phyloP scores from a whole-genome alignment of 495 filamentous ascomycete species.

The Beverwykella pulmonaria region DNA sequence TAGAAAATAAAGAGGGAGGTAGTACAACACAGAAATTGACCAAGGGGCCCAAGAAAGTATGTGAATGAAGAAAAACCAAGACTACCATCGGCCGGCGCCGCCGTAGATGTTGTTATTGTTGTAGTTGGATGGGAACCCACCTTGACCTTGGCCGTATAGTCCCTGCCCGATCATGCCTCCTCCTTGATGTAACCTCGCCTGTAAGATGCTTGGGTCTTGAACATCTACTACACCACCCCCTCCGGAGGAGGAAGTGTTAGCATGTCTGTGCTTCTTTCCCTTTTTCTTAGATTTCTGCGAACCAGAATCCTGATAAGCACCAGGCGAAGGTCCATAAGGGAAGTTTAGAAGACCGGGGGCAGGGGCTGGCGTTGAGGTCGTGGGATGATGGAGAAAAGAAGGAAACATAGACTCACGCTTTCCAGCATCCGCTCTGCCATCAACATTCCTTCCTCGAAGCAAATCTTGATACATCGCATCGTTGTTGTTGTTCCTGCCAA shows the following conservation, averaged over 20 bases:
- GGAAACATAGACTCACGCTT: slow-evolving; percentile 95
- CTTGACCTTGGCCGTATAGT: slow-evolving; percentile 91
- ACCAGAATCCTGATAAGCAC: slow-evolving; percentile 80
- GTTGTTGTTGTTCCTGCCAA: slow-evolving; percentile 67
- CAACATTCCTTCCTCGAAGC: slow-evolving; percentile 62
- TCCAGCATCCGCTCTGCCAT: slow-evolving; percentile 68
- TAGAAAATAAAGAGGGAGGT: slow-evolving; percentile 11
- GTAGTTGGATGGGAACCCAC: slow-evolving; percentile 88
- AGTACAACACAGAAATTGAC: slow-evolving; percentile 28
- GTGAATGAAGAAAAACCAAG: slow-evolving; percentile 45
- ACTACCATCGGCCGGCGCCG: slow-evolving; percentile 72
- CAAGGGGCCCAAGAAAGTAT: slow-evolving; percentile 14
- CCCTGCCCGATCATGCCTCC: slow-evolving; percentile 77
- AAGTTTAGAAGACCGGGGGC: slow-evolving; percentile 82
- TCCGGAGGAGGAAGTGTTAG: slow-evolving; percentile 99
- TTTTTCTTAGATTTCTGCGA: slow-evolving; percentile 97
- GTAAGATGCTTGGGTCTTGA: slow-evolving; percentile 99
- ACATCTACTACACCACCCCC: slow-evolving; percentile 97
- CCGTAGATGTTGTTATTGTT: slow-evolving; percentile 35
- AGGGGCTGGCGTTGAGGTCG: slow-evolving; percentile 86
- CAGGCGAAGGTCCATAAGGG: slow-evolving; percentile 84
- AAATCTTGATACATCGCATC: slow-evolving; percentile 81
- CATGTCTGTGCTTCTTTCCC: slow-evolving; percentile 99
- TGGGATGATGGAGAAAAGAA: slow-evolving; percentile 73
- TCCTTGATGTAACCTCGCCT: slow-evolving; percentile 91